Percentiles rank a stretch among this genome's conserved stretches.
Conservation (phyloP, 176 grass and related monocot species). For the Oryza brachyantha region DNA sequence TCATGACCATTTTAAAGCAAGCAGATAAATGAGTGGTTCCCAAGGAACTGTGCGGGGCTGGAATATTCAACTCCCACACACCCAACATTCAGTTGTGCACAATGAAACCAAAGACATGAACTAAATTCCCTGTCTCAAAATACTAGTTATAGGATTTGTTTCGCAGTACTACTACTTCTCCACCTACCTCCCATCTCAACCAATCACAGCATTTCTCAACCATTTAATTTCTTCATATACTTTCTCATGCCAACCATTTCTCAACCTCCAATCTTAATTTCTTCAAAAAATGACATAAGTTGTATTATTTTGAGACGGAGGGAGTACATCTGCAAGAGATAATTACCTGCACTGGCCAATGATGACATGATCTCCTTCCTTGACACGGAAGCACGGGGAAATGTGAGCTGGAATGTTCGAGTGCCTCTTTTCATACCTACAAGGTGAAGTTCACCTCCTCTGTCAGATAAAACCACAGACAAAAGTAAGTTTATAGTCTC, state of each 20-base stretch:
- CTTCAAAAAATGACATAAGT: too few species aligned
- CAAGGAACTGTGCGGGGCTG: neutral
- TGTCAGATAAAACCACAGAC: neutral
- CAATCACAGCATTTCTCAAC: too few species aligned
- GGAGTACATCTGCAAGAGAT: neutral
- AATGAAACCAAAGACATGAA: neutral
- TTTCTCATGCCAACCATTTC: too few species aligned
- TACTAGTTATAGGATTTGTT: too few species aligned
- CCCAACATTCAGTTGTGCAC: neutral
- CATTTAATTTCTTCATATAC: too few species aligned
- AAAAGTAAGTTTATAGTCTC: conserved; percentile 6
- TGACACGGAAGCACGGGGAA: conserved; percentile 54
- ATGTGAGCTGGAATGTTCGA: conserved; percentile 49
- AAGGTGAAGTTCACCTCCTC: conserved; percentile 9
- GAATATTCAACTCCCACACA: neutral
- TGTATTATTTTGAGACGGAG: too few species aligned
- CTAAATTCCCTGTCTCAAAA: too few species aligned
- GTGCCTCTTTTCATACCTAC: conserved; percentile 59
- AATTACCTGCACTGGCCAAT: conserved; percentile 57
- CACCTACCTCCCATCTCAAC: too few species aligned
- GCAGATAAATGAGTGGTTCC: neutral
- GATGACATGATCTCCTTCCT: conserved; percentile 59
- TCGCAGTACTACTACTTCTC: too few species aligned
- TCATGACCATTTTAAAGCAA: neutral
- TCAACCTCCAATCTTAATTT: too few species aligned